A percentile compares a stretch with the other conserved stretches of the same genome.
These are phyloP conservation scores for Ottelia alismoides DNA, from an alignment of 106 monocot species.

Conservation along the genomic window DNA sequence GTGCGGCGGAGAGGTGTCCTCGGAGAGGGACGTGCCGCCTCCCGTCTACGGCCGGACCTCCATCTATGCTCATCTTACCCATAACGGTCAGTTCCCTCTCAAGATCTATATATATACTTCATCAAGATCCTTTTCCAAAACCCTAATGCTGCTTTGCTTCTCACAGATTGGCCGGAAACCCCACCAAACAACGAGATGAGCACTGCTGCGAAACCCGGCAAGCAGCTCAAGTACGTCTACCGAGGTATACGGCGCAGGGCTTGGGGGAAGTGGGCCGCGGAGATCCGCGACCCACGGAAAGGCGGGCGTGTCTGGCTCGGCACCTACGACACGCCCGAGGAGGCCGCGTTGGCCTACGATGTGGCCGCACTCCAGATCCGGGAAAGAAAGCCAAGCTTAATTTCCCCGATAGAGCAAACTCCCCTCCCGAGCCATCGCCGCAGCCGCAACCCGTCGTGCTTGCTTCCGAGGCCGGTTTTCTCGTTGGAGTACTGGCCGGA, in stretches of 20 bases:
- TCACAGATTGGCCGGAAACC: too few species aligned
- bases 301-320: slow-evolving; percentile 44
- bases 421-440: neutral
- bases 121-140: too few species aligned
- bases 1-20: too few species aligned
- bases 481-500: too few species aligned
- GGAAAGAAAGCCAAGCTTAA: slow-evolving; percentile 2
- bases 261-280: slow-evolving; percentile 41
- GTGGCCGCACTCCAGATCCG: neutral
- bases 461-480: neutral
- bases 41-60: too few species aligned
- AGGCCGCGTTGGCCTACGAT: slow-evolving; percentile 6
- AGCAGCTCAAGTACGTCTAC: neutral
- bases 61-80: too few species aligned
- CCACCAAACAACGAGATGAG: too few species aligned
- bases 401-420: neutral
- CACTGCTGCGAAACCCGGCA: too few species aligned
- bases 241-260: neutral
- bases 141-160: too few species aligned
- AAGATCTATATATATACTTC: too few species aligned
- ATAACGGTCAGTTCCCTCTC: too few species aligned
- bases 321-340: slow-evolving; percentile 10
- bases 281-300: slow-evolving; percentile 36
- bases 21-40: too few species aligned
- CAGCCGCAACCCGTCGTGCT: neutral